Evolutionary conservation across 2,329 filamentous ascomycete species (phyloP).

Genomic region (Metarhizium album): DNA sequence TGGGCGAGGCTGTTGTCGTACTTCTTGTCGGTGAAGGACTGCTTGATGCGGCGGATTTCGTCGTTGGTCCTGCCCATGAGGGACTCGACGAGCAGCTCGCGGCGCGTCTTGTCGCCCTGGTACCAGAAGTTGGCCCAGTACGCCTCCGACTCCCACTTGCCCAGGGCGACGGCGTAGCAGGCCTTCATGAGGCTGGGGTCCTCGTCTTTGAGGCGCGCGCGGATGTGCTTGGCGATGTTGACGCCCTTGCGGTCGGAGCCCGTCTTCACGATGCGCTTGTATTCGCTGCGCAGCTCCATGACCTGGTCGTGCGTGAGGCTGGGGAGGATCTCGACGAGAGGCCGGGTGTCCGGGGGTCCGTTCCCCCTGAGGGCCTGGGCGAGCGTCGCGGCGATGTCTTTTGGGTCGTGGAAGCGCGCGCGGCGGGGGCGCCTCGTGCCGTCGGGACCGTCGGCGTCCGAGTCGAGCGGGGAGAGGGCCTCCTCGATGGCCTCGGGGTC

Average conservation of each 20-base stretch:
- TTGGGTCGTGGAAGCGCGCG: conserved; percentile 74
- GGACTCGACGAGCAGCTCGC: conserved; percentile 85
- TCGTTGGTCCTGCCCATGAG: conserved; percentile 82
- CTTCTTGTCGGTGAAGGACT: conserved; percentile 82
- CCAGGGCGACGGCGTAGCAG: conserved; percentile 80
- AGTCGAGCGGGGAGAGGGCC: conserved; percentile 40
- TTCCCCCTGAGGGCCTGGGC: conserved; percentile 63
- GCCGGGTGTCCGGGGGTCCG: conserved; percentile 53
- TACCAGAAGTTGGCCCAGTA: conserved; percentile 99
- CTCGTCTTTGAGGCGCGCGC: conserved; percentile 61
- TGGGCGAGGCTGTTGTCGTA: conserved; percentile 70
- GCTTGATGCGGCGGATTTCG: conserved; percentile 82
- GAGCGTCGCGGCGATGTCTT: conserved; percentile 65
- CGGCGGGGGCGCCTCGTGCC: conserved; percentile 43
- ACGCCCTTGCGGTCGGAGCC: conserved; percentile 63
- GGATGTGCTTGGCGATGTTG: conserved; percentile 79
- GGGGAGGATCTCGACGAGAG: conserved; percentile 76
- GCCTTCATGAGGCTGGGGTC: conserved; percentile 76
- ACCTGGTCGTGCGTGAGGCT: conserved; percentile 79
- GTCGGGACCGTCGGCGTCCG: conserved; percentile 29
- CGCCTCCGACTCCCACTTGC: conserved; percentile 83
- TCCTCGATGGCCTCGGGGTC: conserved; percentile 39
- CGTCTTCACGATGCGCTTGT: conserved; percentile 82
- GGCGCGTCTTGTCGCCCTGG: conserved; percentile 71
- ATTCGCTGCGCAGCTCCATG: conserved; percentile 73